phyloP scores from a whole-genome alignment of 805 yeast species.

The Candida krabiensis region DNA sequence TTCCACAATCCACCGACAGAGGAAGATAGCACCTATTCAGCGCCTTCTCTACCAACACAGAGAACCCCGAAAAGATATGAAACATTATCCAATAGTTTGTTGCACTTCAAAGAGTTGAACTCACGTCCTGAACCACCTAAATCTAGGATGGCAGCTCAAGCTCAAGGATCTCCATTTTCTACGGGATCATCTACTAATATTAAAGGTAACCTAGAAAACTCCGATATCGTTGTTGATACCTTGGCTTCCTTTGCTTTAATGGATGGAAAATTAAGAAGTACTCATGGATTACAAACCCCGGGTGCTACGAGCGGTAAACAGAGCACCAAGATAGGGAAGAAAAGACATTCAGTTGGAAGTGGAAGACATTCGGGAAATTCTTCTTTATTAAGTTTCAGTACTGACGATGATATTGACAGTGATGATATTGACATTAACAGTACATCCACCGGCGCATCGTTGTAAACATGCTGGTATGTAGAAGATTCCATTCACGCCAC shows the following conservation, averaged over 20 bases:
- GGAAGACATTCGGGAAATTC: constrained; percentile 5
- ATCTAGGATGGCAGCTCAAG: not conserved
- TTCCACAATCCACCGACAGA: too few species aligned
- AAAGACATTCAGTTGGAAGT: constrained; percentile 5
- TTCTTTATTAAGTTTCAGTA: constrained; percentile 6
- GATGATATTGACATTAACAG: constrained; percentile 5
- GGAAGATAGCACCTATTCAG: not conserved
- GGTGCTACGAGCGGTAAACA: not conserved
- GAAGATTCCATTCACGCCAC: too few species aligned
- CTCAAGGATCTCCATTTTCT: not conserved
- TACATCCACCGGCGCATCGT: not conserved
- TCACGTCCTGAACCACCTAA: constrained; percentile 1
- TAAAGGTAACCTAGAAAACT: not conserved
- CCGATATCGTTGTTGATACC: constrained; percentile 21
- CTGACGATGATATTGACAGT: constrained; percentile 6
- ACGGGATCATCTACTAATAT: not conserved
- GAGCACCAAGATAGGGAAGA: not conserved
- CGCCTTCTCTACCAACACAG: not conserved
- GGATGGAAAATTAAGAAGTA: constrained; percentile 16
- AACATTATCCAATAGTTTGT: constrained; percentile 20
- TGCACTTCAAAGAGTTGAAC: constrained; percentile 14
- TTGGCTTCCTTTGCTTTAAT: constrained; percentile 17
- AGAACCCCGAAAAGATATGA: constrained; percentile 23
- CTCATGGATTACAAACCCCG: constrained; percentile 5
- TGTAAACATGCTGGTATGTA: too few species aligned